phyloP scores from a whole-genome alignment of 73 alveolate species.

The Breviolum minutum region DNA sequence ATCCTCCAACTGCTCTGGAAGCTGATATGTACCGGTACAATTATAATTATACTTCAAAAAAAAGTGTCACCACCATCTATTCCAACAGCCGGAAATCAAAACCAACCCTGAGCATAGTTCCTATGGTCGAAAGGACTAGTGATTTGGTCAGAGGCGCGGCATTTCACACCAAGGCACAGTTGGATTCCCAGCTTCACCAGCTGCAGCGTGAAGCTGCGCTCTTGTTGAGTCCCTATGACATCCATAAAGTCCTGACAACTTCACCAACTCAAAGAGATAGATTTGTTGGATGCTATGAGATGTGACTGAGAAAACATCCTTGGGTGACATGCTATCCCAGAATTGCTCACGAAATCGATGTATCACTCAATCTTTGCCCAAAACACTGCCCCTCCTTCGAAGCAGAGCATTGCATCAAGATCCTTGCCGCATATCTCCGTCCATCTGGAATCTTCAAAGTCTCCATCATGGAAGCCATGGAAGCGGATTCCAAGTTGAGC shows the following conservation, averaged over 20 bases:
- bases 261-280: neutral
- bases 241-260: neutral
- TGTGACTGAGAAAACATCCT: neutral
- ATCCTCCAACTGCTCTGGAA: too few species aligned
- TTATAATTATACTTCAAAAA: neutral
- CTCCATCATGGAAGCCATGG: neutral
- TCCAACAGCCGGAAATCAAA: neutral
- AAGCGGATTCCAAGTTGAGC: neutral
- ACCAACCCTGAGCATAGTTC: neutral
- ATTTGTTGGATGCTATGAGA: neutral
- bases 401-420: constrained; percentile 82
- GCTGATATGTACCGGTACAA: too few species aligned
- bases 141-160: neutral
- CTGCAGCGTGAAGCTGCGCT: constrained; percentile 37
- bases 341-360: too few species aligned
- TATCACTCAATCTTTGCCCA: too few species aligned
- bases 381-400: constrained; percentile 12
- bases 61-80: neutral
- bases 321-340: neutral
- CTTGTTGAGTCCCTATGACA: constrained; percentile 3
- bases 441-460: neutral
- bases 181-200: constrained; percentile 80
- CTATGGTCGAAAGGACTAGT: neutral
- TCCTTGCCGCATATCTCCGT: constrained; percentile 33
- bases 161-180: neutral